phyloP scores from a whole-genome alignment of 179 eudicot genomes.

The Spinacia oleracea region DNA sequence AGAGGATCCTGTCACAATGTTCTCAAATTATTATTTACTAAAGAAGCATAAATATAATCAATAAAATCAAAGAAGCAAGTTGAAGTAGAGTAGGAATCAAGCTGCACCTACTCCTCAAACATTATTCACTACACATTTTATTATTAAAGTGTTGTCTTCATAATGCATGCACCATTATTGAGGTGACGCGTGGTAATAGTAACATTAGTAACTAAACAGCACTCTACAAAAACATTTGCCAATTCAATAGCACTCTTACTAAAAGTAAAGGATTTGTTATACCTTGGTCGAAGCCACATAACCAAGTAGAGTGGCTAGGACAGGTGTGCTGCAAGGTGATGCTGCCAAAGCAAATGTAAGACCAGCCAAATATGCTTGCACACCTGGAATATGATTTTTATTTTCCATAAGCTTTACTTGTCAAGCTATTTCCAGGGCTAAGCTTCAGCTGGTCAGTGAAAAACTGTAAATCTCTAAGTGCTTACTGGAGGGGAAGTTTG shows the following conservation, averaged over 20 bases:
- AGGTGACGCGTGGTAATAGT: not conserved
- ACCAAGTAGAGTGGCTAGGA: conserved; percentile 85
- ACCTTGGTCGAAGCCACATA: conserved; percentile 94
- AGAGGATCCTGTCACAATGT: conserved; percentile 69
- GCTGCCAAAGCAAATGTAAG: conserved; percentile 99
- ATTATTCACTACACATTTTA: not conserved
- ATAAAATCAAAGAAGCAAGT: conserved; percentile 3
- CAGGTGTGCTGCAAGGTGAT: conserved; percentile 99
- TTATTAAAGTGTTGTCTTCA: not conserved
- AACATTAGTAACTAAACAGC: not conserved
- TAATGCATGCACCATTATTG: not conserved
- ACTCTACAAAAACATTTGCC: not conserved
- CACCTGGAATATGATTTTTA: conserved; percentile 52
- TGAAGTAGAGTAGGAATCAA: not conserved
- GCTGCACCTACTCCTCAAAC: not conserved
- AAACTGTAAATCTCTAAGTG: not conserved
- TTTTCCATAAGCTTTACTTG: not conserved
- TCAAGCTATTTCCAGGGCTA: conserved; percentile 5
- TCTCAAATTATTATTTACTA: conserved; percentile 1
- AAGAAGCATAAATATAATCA: not conserved
- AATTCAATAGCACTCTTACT: not conserved
- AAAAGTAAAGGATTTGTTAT: conserved; percentile 6
- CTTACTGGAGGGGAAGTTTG: conserved; percentile 89
- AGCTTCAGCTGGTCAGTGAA: conserved; percentile 9
- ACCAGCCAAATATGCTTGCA: conserved; percentile 97